Evolutionary conservation across 108 stramenopile species (phyloP), one percentile per base, ranked within the genome.

Genomic region (Cyclostephanos tholiformis): DNA sequence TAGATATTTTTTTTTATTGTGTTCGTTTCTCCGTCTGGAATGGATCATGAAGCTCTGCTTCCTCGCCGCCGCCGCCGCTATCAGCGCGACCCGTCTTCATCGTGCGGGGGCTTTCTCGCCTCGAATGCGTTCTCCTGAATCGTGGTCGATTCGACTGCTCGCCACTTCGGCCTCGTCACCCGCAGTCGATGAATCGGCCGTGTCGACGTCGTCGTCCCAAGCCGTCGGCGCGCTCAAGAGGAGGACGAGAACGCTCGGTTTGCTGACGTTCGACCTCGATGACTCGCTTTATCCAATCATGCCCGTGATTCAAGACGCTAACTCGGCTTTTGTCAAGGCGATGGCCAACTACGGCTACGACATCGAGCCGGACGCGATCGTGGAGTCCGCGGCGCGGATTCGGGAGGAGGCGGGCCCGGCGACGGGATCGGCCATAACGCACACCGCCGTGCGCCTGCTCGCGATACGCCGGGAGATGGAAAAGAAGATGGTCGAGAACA

Each of bases 221-320:
- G 41, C 41, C 6, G 52, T 14, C 20, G 27, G n/a, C 43, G 25
- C 67, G 19, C 36, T 58, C 8, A 68, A 50, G 50, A 73, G 67
- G 60, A 76, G 66, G 36, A 70, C 68, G 17, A 74, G 79, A 39
- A 82, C 58, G 9, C 79, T 95, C 16, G 91, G 88, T 38, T 71
- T 96, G 11, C 48, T 96, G 22, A 93, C 95, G 5, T 96, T 93
- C 71, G 95, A 96, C 73, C 75, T 96, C 2, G 95, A 96, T 63
- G 95, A 96, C 68, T 91, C 91, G 38, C 75, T 96, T 19, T 96
- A 90, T 67, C 92, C 95, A 49, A 84, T 91, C 65, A 83, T 44
- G 13, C 79, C 83, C 23, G 89, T 93, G 8, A 72, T 93, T 25
- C 67, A 82, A 0, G 91, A 89, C 58, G 95, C 95, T 29, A 95